Conservation (phyloP, 202 grass and related monocot species). For the Dendrocalamus latiflorus region DNA sequence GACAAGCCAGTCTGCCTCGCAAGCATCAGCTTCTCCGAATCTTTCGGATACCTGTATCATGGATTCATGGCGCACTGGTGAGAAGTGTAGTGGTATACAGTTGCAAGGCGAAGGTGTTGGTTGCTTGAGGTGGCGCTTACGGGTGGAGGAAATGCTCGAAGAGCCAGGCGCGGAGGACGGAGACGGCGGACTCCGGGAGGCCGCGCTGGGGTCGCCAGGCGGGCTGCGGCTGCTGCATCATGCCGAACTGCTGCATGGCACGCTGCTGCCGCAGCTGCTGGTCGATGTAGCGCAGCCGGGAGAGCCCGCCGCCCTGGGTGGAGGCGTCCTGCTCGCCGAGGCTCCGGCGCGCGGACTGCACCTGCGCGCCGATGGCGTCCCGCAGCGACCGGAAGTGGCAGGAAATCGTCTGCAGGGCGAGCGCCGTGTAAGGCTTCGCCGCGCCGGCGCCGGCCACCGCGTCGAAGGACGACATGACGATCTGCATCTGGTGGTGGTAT, state of each 20-base stretch:
- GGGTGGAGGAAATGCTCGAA: constrained; percentile 99
- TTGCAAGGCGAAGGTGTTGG: neutral
- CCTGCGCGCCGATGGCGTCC: no score
- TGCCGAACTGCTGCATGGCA: constrained; percentile 92
- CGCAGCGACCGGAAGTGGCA: no score
- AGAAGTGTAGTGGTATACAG: neutral
- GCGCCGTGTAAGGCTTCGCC: constrained; percentile 77
- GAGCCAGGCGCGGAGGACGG: constrained; percentile 92
- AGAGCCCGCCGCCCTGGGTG: constrained; percentile 43
- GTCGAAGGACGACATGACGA: constrained; percentile 73
- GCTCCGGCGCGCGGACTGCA: no score
- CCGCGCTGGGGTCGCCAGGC: constrained; percentile 86
- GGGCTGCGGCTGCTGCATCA: constrained; percentile 92
- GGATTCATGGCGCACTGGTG: constrained; percentile 9
- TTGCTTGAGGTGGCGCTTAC: constrained; percentile 56
- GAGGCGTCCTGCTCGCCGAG: no score
- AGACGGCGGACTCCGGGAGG: constrained; percentile 90
- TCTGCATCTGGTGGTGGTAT: constrained; percentile 81
- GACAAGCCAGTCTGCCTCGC: constrained; percentile 90
- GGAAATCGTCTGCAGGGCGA: constrained; percentile 94
- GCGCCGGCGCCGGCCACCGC: constrained; percentile 55
- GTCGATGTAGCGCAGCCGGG: constrained; percentile 86
- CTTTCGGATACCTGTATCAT: constrained; percentile 78
- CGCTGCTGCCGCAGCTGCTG: constrained; percentile 95
- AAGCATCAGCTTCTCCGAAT: constrained; percentile 95